Evolutionary conservation across 2,329 filamentous ascomycete species (phyloP), one percentile per base, ranked within the genome.

Genomic region (Diaporthe batatas): DNA sequence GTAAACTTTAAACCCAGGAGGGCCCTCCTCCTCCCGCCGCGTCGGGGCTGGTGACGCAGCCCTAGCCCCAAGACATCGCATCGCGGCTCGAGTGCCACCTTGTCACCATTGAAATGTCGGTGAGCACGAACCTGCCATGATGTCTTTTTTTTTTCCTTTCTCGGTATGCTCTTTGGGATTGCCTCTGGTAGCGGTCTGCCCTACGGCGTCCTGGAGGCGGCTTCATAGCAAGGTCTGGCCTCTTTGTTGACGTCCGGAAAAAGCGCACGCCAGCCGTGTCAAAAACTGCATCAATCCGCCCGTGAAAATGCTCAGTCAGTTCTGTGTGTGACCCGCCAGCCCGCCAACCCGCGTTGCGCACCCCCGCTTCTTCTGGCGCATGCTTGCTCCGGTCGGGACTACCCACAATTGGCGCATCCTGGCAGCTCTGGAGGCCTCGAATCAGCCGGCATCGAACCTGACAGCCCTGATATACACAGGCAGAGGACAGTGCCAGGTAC

Each of bases 41-140:
- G 39, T 44, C 53, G 68, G 39, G 23, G 42, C 44, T 49, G 54
- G 68, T 70, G 68, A 70, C 54, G 68, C 67, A 55, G n/a, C 54
- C 68, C 44, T 42, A 59, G 68, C 68, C 54, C 68, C 54, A 58
- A 70, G 68, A 58, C 53, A 70, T 42, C 42, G 39, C 54, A 36
- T 34, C 54, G 68, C 68, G 54, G 68, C 68, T 70, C 68, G 58
- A 59, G 42, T 47, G 67, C 68, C 39, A 59, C 68, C 59, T 51
- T 70, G 68, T 58, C 54, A 59, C 68, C 54, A 54, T 70, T 70
- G 67, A 70, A 70, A 70, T 70, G 67, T 70, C 67, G 67, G 67
- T 70, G 67, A 70, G 54, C 39, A 39, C 34, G 29, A 39, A 25
- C 18, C 11, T 47, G 49, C 44, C 64, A 68, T 64, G 42, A n/a